These are phyloP conservation scores for Mortierella sp. DNA, from an alignment of 371 early-diverging fungal genomes.

Conservation along the genomic window DNA sequence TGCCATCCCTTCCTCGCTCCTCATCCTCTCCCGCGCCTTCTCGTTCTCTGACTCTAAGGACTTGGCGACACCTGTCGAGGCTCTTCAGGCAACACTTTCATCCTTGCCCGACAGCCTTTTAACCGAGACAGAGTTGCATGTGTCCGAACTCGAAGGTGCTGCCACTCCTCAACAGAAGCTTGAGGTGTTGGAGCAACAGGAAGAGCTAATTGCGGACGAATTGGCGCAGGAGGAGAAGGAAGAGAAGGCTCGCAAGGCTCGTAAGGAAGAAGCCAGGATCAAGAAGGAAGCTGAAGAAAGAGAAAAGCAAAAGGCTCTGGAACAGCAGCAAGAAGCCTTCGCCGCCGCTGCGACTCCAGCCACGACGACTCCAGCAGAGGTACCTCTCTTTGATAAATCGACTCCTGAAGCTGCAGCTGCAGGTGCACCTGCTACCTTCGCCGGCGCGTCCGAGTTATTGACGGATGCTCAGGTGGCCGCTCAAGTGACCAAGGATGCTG, in stretches of 20 bases:
- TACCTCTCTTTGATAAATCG: conserved; percentile 15
- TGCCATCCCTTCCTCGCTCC: conserved; percentile 91
- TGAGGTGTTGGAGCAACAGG: conserved; percentile 94
- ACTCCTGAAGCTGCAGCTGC: conserved; percentile 12
- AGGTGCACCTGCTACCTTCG: conserved; percentile 23
- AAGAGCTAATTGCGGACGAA: conserved; percentile 95
- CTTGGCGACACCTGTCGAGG: conserved; percentile 73
- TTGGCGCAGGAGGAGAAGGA: conserved; percentile 74
- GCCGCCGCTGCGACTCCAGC: conserved; percentile 8
- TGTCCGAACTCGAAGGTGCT: conserved; percentile 88
- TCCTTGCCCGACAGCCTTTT: conserved; percentile 92
- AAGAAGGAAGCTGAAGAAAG: conserved; percentile 52
- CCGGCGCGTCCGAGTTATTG: conserved; percentile 52
- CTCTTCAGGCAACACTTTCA: conserved; percentile 93
- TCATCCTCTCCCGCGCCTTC: conserved; percentile 94
- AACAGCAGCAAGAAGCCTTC: conserved; percentile 2
- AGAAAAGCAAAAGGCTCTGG: conserved; percentile 46
- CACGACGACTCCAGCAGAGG: background rate
- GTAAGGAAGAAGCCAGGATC: conserved; percentile 62
- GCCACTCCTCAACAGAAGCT: conserved; percentile 94
- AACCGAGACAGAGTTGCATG: conserved; percentile 88
- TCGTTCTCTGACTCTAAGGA: conserved; percentile 78
- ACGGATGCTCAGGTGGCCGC: conserved; percentile 58
- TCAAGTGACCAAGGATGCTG: conserved; percentile 41
- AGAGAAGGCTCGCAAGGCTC: conserved; percentile 63